Conservation (phyloP, 805 yeast genomes). For the Ogataea methylovora region DNA sequence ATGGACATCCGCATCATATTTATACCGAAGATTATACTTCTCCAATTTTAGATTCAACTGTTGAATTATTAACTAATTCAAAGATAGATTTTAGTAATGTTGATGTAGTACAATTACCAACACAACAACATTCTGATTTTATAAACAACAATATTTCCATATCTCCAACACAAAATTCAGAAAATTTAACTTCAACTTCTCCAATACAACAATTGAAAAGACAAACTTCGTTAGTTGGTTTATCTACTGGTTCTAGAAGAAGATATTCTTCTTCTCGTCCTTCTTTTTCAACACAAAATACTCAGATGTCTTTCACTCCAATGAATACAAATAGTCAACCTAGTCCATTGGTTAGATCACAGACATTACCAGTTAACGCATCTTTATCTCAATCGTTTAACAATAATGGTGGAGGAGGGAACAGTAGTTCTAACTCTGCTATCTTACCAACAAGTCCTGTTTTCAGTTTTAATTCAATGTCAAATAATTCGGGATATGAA, state of each 20-base stretch:
- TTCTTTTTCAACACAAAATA: not conserved
- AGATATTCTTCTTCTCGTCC: not conserved
- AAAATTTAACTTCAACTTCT: not conserved
- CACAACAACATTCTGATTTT: not conserved
- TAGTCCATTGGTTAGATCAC: not conserved
- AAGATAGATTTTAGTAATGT: slow-evolving; percentile 57
- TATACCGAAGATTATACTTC: slow-evolving; percentile 64
- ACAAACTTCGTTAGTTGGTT: not conserved
- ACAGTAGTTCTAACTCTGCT: too few relatives aligned
- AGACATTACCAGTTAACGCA: not conserved
- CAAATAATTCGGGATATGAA: not conserved
- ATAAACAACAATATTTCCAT: not conserved
- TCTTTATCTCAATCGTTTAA: not conserved
- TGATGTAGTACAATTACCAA: slow-evolving; percentile 48
- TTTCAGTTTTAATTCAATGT: too few relatives aligned
- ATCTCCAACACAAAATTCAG: not conserved
- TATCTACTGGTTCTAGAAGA: not conserved
- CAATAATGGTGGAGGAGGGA: too few relatives aligned
- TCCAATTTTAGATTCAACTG: slow-evolving; percentile 76
- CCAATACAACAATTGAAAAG: not conserved
- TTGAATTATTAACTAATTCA: slow-evolving; percentile 50
- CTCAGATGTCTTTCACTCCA: not conserved
- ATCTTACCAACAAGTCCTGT: too few relatives aligned
- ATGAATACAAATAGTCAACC: too few relatives aligned
- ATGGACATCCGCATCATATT: slow-evolving; percentile 16